Evolutionary conservation across 306 rosid genomes (phyloP).

Genomic region (Trifolium repens): DNA sequence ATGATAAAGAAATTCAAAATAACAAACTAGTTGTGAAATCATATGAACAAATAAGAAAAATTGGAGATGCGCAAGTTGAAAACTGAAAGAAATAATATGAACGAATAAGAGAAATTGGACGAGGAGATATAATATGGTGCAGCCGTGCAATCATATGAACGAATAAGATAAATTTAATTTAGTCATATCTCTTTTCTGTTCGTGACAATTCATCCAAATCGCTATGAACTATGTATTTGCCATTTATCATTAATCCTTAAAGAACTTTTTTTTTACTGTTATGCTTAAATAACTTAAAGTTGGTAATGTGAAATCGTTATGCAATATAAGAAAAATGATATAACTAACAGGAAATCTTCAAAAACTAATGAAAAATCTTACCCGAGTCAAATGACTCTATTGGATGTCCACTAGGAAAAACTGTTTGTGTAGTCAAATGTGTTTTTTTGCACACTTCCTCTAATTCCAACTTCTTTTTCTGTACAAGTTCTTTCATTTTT

Average conservation of each 20-base stretch:
- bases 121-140: background rate
- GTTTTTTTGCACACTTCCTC: slow-evolving; percentile 64
- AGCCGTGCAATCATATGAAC: background rate
- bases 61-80: too few species aligned
- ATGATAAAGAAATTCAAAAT: slow-evolving; percentile 4
- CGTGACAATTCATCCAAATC: background rate
- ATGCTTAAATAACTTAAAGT: background rate
- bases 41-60: background rate
- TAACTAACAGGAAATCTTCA: background rate
- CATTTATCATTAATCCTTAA: background rate
- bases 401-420: slow-evolving; percentile 43
- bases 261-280: background rate
- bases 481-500: slow-evolving; percentile 67
- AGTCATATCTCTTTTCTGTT: slow-evolving; percentile 15
- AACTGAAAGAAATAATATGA: too few species aligned
- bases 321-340: background rate
- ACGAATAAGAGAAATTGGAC: too few species aligned
- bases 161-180: slow-evolving; percentile 8
- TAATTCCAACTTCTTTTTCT: slow-evolving; percentile 64
- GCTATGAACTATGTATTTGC: background rate
- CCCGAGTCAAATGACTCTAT: slow-evolving; percentile 57
- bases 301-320: background rate
- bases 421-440: slow-evolving; percentile 53
- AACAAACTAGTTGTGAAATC: background rate
- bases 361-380: slow-evolving; percentile 32